A percentile compares a stretch with the other conserved stretches of the same genome.
Conservation (phyloP, 2,329 filamentous ascomycete species). For the Colletotrichum coccodes region DNA sequence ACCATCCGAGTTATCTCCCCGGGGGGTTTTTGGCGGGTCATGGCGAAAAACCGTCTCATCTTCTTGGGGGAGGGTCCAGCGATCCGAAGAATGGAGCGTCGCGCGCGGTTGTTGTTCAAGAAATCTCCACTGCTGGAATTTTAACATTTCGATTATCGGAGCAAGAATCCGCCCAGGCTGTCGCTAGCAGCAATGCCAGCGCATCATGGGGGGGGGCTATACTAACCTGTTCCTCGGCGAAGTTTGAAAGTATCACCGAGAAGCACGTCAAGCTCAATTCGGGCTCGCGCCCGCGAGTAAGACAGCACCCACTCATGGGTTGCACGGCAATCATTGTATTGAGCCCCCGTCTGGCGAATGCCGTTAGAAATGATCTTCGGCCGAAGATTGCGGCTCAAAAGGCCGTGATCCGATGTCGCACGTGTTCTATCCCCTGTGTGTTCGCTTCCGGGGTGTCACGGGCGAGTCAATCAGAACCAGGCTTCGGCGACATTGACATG, state of each 20-base stretch:
- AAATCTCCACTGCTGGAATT: background rate
- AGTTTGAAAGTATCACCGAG: background rate
- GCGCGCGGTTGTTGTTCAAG: background rate
- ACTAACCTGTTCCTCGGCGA: background rate
- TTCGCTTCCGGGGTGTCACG: no score
- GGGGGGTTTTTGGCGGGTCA: background rate
- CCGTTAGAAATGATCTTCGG: background rate
- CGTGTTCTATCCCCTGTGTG: background rate
- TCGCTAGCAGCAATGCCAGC: no score
- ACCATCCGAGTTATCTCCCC: background rate
- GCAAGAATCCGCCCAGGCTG: background rate
- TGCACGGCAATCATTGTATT: no score
- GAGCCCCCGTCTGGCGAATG: background rate
- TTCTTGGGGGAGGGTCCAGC: background rate
- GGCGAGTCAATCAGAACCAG: constrained; percentile 11
- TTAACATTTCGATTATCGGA: background rate
- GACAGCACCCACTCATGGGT: no score
- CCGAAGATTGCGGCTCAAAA: background rate
- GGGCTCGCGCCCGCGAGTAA: no score
- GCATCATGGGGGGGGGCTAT: no score
- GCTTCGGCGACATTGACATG: background rate
- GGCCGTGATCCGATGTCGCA: background rate
- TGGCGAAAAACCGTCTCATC: background rate
- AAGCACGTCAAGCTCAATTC: background rate
- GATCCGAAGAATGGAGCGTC: background rate